These are phyloP conservation scores for Yarrowia yakushimensis DNA, from an alignment of 805 yeast genomes.

Conservation along the genomic window DNA sequence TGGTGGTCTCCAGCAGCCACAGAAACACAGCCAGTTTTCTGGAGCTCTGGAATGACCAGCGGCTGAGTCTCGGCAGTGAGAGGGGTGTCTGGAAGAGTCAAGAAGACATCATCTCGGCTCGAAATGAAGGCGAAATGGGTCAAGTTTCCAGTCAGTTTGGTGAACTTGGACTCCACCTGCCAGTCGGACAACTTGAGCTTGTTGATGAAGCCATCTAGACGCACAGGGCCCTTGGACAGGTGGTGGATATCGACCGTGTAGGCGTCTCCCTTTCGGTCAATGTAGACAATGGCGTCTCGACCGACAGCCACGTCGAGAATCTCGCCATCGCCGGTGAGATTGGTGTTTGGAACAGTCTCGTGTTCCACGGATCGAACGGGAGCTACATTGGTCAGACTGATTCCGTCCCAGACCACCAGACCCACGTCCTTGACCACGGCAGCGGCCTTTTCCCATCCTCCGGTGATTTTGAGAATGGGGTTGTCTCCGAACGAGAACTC, in stretches of 20 bases:
- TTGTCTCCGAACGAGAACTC: conserved; percentile 26
- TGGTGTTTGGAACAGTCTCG: conserved; percentile 27
- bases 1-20: conserved; percentile 73
- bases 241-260: conserved; percentile 40
- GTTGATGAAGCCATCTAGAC: conserved; percentile 32
- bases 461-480: conserved; percentile 42
- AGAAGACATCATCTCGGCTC: conserved; percentile 46
- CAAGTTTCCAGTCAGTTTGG: conserved; percentile 55
- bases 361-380: conserved; percentile 11
- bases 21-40: conserved; percentile 49
- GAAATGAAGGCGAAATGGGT: conserved; percentile 54
- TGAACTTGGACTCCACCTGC: conserved; percentile 41
- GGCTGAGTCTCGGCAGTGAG: conserved; percentile 36
- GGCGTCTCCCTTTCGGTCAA: conserved; percentile 46
- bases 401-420: conserved; percentile 53
- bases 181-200: conserved; percentile 35
- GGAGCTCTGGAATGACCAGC: conserved; percentile 42
- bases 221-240: conserved; percentile 26
- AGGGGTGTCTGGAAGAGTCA: conserved; percentile 27
- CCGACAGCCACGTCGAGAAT: conserved; percentile 56
- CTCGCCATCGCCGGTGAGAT: background rate
- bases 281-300: conserved; percentile 49
- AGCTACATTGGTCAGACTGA: conserved; percentile 4
- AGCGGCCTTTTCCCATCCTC: conserved; percentile 66
- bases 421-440: conserved; percentile 51